Evolutionary conservation across 176 grass and related monocot genomes (phyloP), one percentile per base, ranked within the genome.

Genomic region (Bolboschoenus planiculmis): DNA sequence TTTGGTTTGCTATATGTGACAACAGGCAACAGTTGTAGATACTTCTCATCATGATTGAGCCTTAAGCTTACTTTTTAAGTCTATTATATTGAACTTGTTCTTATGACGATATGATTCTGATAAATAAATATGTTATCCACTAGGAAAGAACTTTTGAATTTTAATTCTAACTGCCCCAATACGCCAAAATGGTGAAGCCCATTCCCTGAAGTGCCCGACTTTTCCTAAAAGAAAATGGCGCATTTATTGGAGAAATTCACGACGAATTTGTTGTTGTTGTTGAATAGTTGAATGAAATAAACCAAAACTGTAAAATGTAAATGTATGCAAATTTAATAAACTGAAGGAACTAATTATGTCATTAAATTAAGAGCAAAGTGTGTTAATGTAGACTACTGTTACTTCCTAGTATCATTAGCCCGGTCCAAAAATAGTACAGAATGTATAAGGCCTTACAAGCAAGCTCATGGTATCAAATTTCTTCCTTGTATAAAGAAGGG

Each of bases 1-100:
- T 58, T 61, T 79, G 9, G 43, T 51, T 75, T 75, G 43, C 11
- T 75, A 68, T 68, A 39, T 68, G 67, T 72, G 20, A 75, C 42
- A 30, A 15, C 70, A 24, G 2, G 42, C 24, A 27, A 47, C 42
- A 72, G 7, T 24, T 72, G 7, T 72, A 72, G 68, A 73, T 26
- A 26, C 15, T 6, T 68, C 40, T 68, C 15, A 37, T 39, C 36
- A 68, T 68, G 65, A 68, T 40, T 14, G 7, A 40, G 65, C 21
- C 39, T 27, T 42, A 70, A 70, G 35, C n/a, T 70, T 70, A 23
- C 37, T 4, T 36, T 70, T 29, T 27, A 73, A 74, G 10, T 74
- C 39, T 29, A 47, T 74, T 74, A 27, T 47, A 46, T 46, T 47
- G 39, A 74, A 47, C 23, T 73, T 44, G 23, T 21, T 46, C 40